phyloP scores from a whole-genome alignment of 176 grass and related monocot genomes.

The Miscanthus lutarioriparius region DNA sequence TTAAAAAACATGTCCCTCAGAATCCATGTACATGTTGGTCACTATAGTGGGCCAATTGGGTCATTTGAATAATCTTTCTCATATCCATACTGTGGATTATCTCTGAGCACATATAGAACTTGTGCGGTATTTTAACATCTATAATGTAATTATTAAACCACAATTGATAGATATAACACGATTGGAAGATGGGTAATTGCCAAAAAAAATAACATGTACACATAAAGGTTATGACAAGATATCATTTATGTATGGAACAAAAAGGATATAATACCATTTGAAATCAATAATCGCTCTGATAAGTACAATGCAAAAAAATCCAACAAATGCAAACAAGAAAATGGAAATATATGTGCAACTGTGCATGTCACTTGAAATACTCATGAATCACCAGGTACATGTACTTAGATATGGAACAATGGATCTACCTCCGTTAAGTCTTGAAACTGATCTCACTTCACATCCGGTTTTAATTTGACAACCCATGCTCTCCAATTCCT shows the following conservation, averaged over 20 bases:
- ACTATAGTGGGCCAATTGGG: neutral
- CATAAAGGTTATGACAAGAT: neutral
- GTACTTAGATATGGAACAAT: neutral
- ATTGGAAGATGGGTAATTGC: neutral
- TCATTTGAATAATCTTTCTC: neutral
- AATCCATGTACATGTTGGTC: neutral
- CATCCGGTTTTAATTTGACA: conserved; percentile 74
- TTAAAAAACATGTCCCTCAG: neutral
- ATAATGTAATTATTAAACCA: neutral
- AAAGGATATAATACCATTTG: neutral
- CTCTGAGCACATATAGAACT: too few relatives aligned
- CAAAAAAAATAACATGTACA: neutral
- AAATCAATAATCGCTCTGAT: neutral
- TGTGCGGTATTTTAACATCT: neutral
- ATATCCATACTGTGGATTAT: neutral
- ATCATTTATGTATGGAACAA: neutral
- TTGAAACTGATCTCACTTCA: conserved; percentile 57
- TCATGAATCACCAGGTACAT: neutral
- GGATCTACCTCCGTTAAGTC: conserved; percentile 43
- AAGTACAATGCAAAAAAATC: neutral
- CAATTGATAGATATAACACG: neutral
- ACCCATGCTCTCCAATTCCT: conserved; percentile 58
- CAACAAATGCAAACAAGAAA: neutral
- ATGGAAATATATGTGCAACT: neutral
- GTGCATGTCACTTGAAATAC: neutral